Evolutionary conservation across 352 stramenopile species (phyloP).

Genomic region (Phytopythium delawarense): DNA sequence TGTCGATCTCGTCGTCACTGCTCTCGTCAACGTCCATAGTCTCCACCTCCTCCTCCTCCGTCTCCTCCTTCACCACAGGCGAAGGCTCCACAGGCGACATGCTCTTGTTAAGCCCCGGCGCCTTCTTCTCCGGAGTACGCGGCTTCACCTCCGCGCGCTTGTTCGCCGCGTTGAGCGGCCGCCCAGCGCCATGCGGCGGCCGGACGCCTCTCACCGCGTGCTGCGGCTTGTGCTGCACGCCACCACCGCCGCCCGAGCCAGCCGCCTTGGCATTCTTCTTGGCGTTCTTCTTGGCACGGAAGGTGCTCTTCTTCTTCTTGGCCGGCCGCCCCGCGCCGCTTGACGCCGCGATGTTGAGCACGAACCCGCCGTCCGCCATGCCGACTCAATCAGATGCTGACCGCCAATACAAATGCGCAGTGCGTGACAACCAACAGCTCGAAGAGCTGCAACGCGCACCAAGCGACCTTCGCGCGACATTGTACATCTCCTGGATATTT

Average conservation of each 20-base stretch:
- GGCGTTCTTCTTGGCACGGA: conserved; percentile 71
- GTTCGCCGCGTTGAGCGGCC: neutral
- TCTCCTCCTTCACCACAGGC: neutral
- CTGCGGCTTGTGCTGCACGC: conserved; percentile 8
- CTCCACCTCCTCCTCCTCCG: conserved; percentile 11
- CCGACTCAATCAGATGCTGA: neutral
- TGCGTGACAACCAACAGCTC: conserved; percentile 9
- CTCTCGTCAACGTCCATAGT: conserved; percentile 11
- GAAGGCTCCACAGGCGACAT: conserved; percentile 1
- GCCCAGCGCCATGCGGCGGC: neutral
- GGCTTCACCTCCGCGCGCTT: neutral
- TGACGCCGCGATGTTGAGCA: conserved; percentile 76
- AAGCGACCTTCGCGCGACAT: conserved; percentile 5
- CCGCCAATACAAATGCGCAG: neutral
- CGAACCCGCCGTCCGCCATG: conserved; percentile 51
- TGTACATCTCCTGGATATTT: too few relatives aligned
- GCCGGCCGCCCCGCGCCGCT: conserved; percentile 23
- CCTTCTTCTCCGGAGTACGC: neutral
- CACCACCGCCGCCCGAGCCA: conserved; percentile 10
- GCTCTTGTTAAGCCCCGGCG: conserved; percentile 5
- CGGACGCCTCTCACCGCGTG: neutral
- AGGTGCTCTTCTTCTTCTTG: conserved; percentile 81
- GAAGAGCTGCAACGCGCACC: neutral
- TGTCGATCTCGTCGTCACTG: conserved; percentile 10
- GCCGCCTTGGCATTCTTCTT: conserved; percentile 41